Conservation (phyloP, 2,329 filamentous ascomycete genomes). For the Fragosphaeria purpurea region DNA sequence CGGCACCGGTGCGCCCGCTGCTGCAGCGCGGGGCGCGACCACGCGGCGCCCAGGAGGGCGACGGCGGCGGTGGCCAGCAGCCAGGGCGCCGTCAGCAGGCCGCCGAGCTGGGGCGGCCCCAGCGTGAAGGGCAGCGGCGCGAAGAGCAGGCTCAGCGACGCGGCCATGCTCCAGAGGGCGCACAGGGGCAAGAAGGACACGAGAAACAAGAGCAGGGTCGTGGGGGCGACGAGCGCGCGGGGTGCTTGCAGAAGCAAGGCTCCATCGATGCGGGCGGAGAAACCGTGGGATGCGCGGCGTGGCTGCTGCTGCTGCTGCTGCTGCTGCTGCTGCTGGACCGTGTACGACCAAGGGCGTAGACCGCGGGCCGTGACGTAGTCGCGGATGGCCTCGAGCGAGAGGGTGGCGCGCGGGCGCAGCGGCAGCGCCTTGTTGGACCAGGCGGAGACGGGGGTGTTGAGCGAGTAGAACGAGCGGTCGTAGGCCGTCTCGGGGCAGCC, state of each 20-base stretch:
- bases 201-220: constrained; percentile 35
- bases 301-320: constrained; percentile 16
- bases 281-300: constrained; percentile 20
- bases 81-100: constrained; percentile 35
- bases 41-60: constrained; percentile 9
- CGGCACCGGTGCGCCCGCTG: background rate
- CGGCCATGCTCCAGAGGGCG: constrained; percentile 36
- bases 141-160: constrained; percentile 38
- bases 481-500: constrained; percentile 44
- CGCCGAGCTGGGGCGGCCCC: constrained; percentile 29
- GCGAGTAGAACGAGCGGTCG: constrained; percentile 27
- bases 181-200: constrained; percentile 35
- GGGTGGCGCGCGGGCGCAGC: constrained; percentile 15
- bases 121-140: constrained; percentile 33
- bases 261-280: constrained; percentile 15
- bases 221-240: constrained; percentile 39
- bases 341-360: background rate
- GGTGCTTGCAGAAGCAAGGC: constrained; percentile 32
- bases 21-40: constrained; percentile 17
- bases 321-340: constrained; percentile 12
- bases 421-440: constrained; percentile 19
- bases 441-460: constrained; percentile 19
- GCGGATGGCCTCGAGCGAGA: constrained; percentile 23
- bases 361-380: constrained; percentile 25
- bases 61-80: constrained; percentile 27